Evolutionary conservation across 1,139 yeast genomes (phyloP), one percentile per base, ranked within the genome.

Genomic region (Chernovozyma aurita): DNA sequence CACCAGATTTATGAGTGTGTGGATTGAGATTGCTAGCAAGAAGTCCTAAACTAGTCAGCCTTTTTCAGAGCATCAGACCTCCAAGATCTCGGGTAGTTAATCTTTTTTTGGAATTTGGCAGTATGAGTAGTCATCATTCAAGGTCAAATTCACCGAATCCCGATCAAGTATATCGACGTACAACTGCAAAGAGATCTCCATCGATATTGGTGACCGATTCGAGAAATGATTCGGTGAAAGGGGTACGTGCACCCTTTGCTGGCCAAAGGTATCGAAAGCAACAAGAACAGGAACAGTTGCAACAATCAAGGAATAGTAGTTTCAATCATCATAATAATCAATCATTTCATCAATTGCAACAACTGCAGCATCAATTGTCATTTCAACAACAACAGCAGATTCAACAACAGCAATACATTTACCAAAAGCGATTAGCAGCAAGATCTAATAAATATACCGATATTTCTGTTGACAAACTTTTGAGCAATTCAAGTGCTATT

Each of bases 121-220:
- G n/a, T n/a, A n/a, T n/a, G n/a, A n/a, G n/a, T n/a, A n/a, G n/a
- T n/a, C 5, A 9, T 20, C 36, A 28, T 4, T 37, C 30, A 14
- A 33, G 43, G 18, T 18, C 35, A 20, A 30, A 31, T 18, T 32
- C 40, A 2, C 33, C 39, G 4, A 33, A 29, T 26, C 34, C 31
- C 4, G 37, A 34, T 5, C 20, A 24, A 15, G 20, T 24, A 13
- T 39, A 16, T 56, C 59, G 42, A 60, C 24, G 76, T 37, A 83
- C 88, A 6, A 80, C 86, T 3, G 88, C 94, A n/a, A 85, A 85
- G 49, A 64, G 97, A 48, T 85, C 96, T 20, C 97, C 97, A 5
- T 86, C 96, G 1, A 90, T 90, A 53, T 68, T 90, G 38, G 97
- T 90, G 27, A 90, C 97, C 0, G 97, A 90, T 61, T 78, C 85